Evolutionary conservation across 805 yeast genomes (phyloP).

Genomic region (Ogataea wickerhamii): DNA sequence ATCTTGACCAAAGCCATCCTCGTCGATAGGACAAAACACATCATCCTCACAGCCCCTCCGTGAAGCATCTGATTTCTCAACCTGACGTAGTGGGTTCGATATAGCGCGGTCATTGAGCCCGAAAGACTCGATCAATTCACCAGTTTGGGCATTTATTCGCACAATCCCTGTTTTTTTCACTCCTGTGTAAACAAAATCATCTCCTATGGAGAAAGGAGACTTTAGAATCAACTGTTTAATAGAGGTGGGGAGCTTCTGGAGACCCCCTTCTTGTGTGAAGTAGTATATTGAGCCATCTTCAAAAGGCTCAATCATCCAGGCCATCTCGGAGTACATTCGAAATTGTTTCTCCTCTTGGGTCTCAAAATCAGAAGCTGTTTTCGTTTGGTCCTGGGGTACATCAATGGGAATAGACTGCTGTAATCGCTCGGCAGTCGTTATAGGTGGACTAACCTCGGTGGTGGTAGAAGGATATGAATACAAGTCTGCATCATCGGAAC

Average conservation of each 20-base stretch:
- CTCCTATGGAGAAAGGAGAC: slow-evolving; percentile 81
- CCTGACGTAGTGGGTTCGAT: slow-evolving; percentile 7
- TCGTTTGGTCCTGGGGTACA: slow-evolving; percentile 1
- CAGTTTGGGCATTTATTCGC: slow-evolving; percentile 68
- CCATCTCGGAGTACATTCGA: slow-evolving; percentile 29
- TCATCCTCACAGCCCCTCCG: slow-evolving; percentile 1
- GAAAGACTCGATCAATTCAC: slow-evolving; percentile 65
- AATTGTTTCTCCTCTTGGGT: background rate
- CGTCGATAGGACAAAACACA: slow-evolving; percentile 15
- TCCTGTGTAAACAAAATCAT: slow-evolving; percentile 87
- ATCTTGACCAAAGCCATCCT: slow-evolving; percentile 6
- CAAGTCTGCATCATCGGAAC: slow-evolving; percentile 18
- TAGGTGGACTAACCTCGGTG: slow-evolving; percentile 13
- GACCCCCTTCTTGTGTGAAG: slow-evolving; percentile 69
- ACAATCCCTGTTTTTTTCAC: slow-evolving; percentile 70
- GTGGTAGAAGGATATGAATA: slow-evolving; percentile 13
- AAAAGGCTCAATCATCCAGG: slow-evolving; percentile 90
- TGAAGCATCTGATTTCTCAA: slow-evolving; percentile 5
- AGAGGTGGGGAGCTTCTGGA: slow-evolving; percentile 77
- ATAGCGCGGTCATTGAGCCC: slow-evolving; percentile 33
- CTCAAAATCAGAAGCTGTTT: slow-evolving; percentile 1
- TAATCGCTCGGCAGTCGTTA: slow-evolving; percentile 2
- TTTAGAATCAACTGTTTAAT: slow-evolving; percentile 73
- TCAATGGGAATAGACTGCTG: slow-evolving; percentile 1
- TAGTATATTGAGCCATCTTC: slow-evolving; percentile 81